These are phyloP conservation scores for Penicillium chermesinum DNA, from an alignment of 495 filamentous ascomycete genomes.

Conservation along the genomic window DNA sequence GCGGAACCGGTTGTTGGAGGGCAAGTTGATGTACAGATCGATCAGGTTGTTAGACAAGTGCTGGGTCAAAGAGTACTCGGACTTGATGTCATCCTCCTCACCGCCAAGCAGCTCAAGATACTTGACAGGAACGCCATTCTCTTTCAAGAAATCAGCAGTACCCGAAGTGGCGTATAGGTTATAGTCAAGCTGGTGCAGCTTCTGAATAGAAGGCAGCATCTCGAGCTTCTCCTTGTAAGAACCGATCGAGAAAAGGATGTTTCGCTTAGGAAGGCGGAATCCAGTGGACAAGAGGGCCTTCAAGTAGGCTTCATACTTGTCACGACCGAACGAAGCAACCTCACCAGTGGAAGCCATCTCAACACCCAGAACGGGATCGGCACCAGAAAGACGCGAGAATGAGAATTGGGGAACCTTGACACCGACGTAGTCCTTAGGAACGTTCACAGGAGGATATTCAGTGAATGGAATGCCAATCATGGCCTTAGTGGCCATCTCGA, in stretches of 20 bases:
- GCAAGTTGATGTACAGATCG: slow-evolving; percentile 96
- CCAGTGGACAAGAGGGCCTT: slow-evolving; percentile 94
- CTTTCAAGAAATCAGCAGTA: slow-evolving; percentile 91
- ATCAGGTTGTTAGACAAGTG: slow-evolving; percentile 96
- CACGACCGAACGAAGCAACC: slow-evolving; percentile 90
- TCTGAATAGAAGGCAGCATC: slow-evolving; percentile 87
- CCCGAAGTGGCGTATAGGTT: slow-evolving; percentile 94
- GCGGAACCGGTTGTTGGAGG: slow-evolving; percentile 93
- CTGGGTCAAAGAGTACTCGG: slow-evolving; percentile 92
- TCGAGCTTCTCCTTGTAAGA: slow-evolving; percentile 97
- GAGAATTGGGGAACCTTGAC: slow-evolving; percentile 99
- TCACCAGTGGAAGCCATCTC: slow-evolving; percentile 99
- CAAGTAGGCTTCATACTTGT: slow-evolving; percentile 96
- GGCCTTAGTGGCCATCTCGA: slow-evolving; percentile 98
- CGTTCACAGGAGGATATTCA: slow-evolving; percentile 70
- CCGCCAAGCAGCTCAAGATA: slow-evolving; percentile 80
- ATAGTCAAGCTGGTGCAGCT: slow-evolving; percentile 82
- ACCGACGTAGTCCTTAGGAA: slow-evolving; percentile 80
- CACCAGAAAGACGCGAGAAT: slow-evolving; percentile 92
- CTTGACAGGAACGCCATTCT: slow-evolving; percentile 82
- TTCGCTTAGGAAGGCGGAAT: slow-evolving; percentile 92
- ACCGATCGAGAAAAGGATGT: slow-evolving; percentile 92
- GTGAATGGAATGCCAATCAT: slow-evolving; percentile 80
- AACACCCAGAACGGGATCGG: slow-evolving; percentile 93
- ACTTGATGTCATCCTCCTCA: slow-evolving; percentile 73